Evolutionary conservation across 2,329 filamentous ascomycete genomes (phyloP), one percentile per base, ranked within the genome.

Genomic region (Colletotrichum musae): DNA sequence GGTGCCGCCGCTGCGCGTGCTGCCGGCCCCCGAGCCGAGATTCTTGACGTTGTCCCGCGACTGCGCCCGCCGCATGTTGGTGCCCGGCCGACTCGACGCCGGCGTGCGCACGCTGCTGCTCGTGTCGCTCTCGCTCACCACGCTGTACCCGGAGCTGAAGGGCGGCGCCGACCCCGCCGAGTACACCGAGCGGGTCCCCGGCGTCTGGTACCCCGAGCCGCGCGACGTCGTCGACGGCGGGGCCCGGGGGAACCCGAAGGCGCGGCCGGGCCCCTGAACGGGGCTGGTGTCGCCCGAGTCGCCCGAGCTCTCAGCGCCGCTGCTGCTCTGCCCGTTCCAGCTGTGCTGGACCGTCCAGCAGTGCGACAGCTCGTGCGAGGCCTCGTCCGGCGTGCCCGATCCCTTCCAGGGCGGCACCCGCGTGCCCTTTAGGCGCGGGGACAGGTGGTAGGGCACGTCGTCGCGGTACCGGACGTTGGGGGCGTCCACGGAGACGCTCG

Each of bases 401-500:
- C 78, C 79, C 58, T 82, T 85, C 89, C 89, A 91, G 3, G 88
- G 87, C 2, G 88, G 88, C 41, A 83, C 79, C 69, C 81, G 81
- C 28, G 83, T 83, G 2, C 85, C 85, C 68, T 83, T 84, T 3
- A 90, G 80, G 1, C 84, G 83, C 1, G 87, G 85, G 15, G 83
- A 86, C 7, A 91, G 80, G 73, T 90, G 87, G 74, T 91, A 91
- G 18, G 83, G 71, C 2, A 90, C 88, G 7, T 80, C 81, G 6
- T 87, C 84, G 4, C 80, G 82, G 76, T 87, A 87, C 13, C 84
- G 83, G 9, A 89, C 79, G 47, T 83, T 82, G 12, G 85, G 87
- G 1, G 85, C 83, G 68, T 91, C 89, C 1, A 89, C 88, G 0
- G 87, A 86, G 6, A 91, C 81, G 26, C 85, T 86, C 2, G 88